Evolutionary conservation across 1,284 basidiomycete species (phyloP), one percentile per base, ranked within the genome.

Genomic region (Neolentinus lepideus): DNA sequence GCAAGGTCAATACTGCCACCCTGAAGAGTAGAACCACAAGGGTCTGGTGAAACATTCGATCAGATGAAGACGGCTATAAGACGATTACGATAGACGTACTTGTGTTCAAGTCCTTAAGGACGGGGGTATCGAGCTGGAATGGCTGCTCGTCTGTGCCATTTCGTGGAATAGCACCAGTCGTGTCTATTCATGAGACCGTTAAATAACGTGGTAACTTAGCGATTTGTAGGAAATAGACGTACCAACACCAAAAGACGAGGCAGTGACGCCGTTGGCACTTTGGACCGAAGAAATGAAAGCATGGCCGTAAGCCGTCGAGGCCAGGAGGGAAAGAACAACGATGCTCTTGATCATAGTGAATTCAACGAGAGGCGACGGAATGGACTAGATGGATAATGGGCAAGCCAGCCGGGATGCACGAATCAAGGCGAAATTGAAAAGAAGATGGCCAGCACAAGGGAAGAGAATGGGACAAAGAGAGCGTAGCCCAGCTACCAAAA

Each of bases 61-160:
- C 8, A 54, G 22, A 22, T 22, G 27, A 50, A 19, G 8, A n/a
- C 4, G 16, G 1, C 16, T 33, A 9, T 43, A 16, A 16, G 16
- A 21, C 6, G 29, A 26, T 3, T 22, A 29, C 31, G 24, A 19
- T 25, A 10, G 16, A 54, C 53, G 36, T 16, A 54, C 53, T 36
- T 12, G 53, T 54, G n/a, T 38, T 45, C 27, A 26, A 26, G 26
- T 54, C 53, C 53, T 54, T 54, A 11, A 54, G 53, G 1, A 54
- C 53, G 19, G 53, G 53, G 2, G 53, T 54, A 29, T 54, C 53
- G 16, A 54, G 38, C 53, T 54, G 53, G 53, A 54, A 54, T n/a
- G 43, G 53, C 53, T 54, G 53, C 43, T 54, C 53, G 25, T 8
- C 27, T 8, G 53, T 54, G 6, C 53, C 53, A 19, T 33, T 33